These are phyloP conservation scores for Pholiota conissans DNA, from an alignment of 768 basidiomycete genomes.

Conservation along the genomic window DNA sequence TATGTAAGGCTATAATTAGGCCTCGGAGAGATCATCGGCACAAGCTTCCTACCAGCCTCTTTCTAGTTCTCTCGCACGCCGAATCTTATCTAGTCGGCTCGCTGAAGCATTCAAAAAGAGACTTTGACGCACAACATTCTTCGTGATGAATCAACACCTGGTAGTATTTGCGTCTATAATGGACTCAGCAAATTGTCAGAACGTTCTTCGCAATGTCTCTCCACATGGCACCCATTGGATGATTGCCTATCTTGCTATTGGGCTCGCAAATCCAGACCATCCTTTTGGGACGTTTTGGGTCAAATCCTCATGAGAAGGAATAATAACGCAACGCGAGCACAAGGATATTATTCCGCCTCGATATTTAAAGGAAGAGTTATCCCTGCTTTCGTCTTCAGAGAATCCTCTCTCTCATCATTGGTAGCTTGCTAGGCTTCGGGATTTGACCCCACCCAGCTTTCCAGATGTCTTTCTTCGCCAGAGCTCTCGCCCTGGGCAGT, in stretches of 20 bases:
- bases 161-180: neutral
- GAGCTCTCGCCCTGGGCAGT: conserved; percentile 1
- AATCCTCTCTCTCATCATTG: neutral
- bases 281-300: neutral
- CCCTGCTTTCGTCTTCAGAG: neutral
- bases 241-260: conserved; percentile 14
- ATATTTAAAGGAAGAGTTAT: neutral
- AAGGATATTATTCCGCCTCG: neutral
- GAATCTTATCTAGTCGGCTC: neutral
- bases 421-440: neutral
- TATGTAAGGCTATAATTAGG: neutral
- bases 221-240: conserved; percentile 16
- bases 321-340: neutral
- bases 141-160: neutral
- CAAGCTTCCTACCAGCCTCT: neutral
- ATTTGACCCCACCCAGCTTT: neutral
- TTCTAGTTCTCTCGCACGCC: neutral
- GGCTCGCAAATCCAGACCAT: conserved; percentile 1
- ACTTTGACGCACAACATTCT: neutral
- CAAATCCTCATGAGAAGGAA: neutral
- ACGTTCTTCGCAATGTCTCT: conserved; percentile 4
- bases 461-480: conserved; percentile 2
- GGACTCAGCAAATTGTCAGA: conserved; percentile 3
- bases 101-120: neutral
- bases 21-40: neutral